Evolutionary conservation across 352 stramenopile species (phyloP), one percentile per base, ranked within the genome.

Genomic region (Phytophthora europaea): DNA sequence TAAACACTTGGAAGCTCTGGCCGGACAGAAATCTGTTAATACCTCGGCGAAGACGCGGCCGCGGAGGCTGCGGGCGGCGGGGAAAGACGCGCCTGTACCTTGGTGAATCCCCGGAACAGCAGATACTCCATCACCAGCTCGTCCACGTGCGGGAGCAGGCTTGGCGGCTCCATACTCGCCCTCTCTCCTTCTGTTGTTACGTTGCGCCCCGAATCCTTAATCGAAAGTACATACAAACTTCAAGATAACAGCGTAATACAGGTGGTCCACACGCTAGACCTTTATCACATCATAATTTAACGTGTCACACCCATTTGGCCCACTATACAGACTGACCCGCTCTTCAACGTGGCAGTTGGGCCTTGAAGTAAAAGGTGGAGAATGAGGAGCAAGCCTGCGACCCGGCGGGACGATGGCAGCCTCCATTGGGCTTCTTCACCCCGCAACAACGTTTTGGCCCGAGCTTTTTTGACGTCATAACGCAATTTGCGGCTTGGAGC

Each of bases 61-160:
- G 26, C 36, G 40, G 3, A 33, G 4, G 23, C 6, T 28, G 48
- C 45, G 10, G 62, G 7, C 62, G 3, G 23, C 43, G 26, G 12
- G 6, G 16, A 31, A 33, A 43, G 34, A n/a, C 23, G 12, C 7
- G 2, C 2, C 52, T 20, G 20, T 5, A 85, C 84, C 81, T 94
- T 94, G 28, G 89, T 94, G 72, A 95, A 95, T 38, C 89, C 89
- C 6, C 89, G 80, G 78, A 95, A 95, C 63, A 95, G 85, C 55
- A 95, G 72, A 70, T 95, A 95, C 77, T 95, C 89, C 82, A 95
- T 91, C 65, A 95, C 77, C 34, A 95, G 80, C 76, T 95, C 89
- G 63, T 94, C 89, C 59, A 95, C 87, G 71, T 92, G 87, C 69
- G 89, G 83, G 53, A 95, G 73, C 26, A 93, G 71, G 53, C 72